Conservation (phyloP, 805 yeast species). For the Metschnikowia baotianmanensis region DNA sequence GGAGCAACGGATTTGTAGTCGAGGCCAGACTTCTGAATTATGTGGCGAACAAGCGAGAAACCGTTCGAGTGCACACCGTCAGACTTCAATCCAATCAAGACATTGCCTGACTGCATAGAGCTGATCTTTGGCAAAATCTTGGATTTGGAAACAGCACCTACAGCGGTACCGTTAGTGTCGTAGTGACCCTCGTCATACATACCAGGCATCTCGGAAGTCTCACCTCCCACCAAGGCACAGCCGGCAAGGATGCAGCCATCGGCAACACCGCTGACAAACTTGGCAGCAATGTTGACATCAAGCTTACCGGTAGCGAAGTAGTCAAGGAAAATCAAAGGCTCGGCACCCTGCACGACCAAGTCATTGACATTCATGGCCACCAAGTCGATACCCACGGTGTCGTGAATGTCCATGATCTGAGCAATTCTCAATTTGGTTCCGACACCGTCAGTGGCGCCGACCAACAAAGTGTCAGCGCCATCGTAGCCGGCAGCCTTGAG, state of each 20-base stretch:
- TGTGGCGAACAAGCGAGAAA: slow-evolving; percentile 88
- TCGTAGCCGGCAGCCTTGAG: slow-evolving; percentile 84
- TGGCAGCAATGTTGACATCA: slow-evolving; percentile 78
- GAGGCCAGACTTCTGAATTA: slow-evolving; percentile 73
- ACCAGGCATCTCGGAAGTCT: slow-evolving; percentile 99
- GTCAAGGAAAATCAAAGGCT: slow-evolving; percentile 91
- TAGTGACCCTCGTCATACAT: slow-evolving; percentile 94
- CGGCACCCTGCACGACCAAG: slow-evolving; percentile 98
- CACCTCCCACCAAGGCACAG: slow-evolving; percentile 98
- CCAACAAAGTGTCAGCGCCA: slow-evolving; percentile 74
- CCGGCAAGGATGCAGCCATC: slow-evolving; percentile 94
- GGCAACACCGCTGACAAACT: slow-evolving; percentile 92
- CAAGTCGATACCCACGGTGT: slow-evolving; percentile 97
- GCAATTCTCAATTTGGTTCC: slow-evolving; percentile 97
- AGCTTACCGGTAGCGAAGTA: slow-evolving; percentile 94
- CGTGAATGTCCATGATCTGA: slow-evolving; percentile 81
- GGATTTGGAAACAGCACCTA: slow-evolving; percentile 86
- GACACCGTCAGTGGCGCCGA: slow-evolving; percentile 98
- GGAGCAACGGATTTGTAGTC: slow-evolving; percentile 79
- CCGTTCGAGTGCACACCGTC: slow-evolving; percentile 98
- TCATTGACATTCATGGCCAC: slow-evolving; percentile 99
- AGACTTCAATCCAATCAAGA: slow-evolving; percentile 81
- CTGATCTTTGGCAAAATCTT: slow-evolving; percentile 70
- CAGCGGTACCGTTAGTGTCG: slow-evolving; percentile 98
- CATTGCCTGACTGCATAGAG: slow-evolving; percentile 74